Conservation (phyloP, 140 eudicot species). For the Anethum foeniculum region DNA sequence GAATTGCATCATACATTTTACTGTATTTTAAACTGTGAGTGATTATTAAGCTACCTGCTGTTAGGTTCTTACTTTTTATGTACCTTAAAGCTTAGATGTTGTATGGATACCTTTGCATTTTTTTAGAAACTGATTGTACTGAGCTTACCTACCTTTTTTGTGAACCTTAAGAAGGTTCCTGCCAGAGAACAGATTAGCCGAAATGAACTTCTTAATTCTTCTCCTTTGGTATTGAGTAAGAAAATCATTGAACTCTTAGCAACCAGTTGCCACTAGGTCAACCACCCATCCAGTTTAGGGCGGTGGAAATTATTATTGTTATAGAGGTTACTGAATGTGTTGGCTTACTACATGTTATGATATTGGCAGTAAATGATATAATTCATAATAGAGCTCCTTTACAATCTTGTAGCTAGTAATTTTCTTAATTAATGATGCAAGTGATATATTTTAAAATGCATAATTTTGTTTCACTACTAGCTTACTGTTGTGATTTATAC, state of each 20-base stretch:
- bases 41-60: background rate
- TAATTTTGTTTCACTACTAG: background rate
- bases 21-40: background rate
- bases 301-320: background rate
- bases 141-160: too few species aligned
- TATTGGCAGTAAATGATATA: background rate
- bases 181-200: background rate
- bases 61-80: background rate
- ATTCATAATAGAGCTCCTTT: background rate
- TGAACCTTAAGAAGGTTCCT: background rate
- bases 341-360: background rate
- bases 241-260: background rate
- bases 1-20: background rate
- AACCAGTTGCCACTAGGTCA: background rate
- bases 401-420: conserved; percentile 1
- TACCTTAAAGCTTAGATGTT: background rate
- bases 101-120: background rate
- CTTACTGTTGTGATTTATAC: background rate
- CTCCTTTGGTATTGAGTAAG: background rate
- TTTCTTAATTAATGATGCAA: background rate
- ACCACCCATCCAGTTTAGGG: background rate
- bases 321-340: background rate
- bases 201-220: background rate
- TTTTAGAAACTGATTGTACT: background rate
- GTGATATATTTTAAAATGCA: background rate